phyloP scores from a whole-genome alignment of 192 early-diverging fungal species.

The Coemansia asiatica region DNA sequence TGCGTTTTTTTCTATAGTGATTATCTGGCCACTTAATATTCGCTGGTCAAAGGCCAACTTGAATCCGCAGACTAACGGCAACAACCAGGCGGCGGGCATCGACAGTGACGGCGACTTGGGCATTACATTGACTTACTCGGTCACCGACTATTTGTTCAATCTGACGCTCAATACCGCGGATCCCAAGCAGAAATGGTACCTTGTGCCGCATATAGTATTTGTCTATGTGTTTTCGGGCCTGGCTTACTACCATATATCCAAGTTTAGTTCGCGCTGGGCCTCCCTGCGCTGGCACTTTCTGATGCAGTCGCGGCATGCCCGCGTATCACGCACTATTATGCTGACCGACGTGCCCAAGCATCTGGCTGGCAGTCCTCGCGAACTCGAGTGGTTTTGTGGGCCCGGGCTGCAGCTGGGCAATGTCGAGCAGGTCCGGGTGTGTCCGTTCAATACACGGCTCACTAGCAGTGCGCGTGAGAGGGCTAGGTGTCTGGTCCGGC shows the following conservation, averaged over 20 bases:
- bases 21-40: slow-evolving; percentile 55
- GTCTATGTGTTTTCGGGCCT: slow-evolving; percentile 50
- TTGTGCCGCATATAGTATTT: slow-evolving; percentile 52
- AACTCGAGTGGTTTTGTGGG: slow-evolving; percentile 69
- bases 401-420: slow-evolving; percentile 58
- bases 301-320: slow-evolving; percentile 47
- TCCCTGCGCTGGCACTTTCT: slow-evolving; percentile 58
- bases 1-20: slow-evolving; percentile 34
- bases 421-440: slow-evolving; percentile 67
- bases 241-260: slow-evolving; percentile 53
- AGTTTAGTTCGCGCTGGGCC: slow-evolving; percentile 53
- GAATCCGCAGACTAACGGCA: slow-evolving; percentile 9
- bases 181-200: slow-evolving; percentile 43
- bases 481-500: slow-evolving; percentile 52
- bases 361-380: slow-evolving; percentile 54
- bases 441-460: slow-evolving; percentile 60
- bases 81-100: not conserved
- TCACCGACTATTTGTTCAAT: slow-evolving; percentile 54
- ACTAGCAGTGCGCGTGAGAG: slow-evolving; percentile 60
- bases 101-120: slow-evolving; percentile 13
- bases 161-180: slow-evolving; percentile 39
- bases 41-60: slow-evolving; percentile 47
- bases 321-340: slow-evolving; percentile 66
- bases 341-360: slow-evolving; percentile 65
- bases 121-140: slow-evolving; percentile 29